phyloP scores from a whole-genome alignment of 768 basidiomycete genomes.

The Suillus paluster region DNA sequence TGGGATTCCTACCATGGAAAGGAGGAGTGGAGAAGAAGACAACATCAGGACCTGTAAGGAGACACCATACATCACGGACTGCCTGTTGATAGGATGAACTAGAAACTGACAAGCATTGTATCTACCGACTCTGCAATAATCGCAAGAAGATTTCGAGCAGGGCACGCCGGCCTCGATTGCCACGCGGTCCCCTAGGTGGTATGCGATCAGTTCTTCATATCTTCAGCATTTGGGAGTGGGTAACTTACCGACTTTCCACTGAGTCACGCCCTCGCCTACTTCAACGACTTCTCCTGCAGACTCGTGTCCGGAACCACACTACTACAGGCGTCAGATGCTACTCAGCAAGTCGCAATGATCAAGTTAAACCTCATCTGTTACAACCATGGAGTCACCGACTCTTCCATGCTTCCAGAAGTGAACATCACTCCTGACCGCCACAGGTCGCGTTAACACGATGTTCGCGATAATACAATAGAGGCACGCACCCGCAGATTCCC shows the following conservation, averaged over 20 bases:
- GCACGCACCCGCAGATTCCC: slow-evolving; percentile 67
- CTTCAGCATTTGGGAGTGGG: neutral
- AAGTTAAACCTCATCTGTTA: slow-evolving; percentile 58
- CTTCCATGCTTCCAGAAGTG: slow-evolving; percentile 77
- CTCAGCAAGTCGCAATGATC: neutral
- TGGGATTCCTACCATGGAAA: slow-evolving; percentile 52
- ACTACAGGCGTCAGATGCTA: neutral
- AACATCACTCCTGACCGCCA: slow-evolving; percentile 59
- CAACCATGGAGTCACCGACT: slow-evolving; percentile 72
- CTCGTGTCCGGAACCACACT: slow-evolving; percentile 75
- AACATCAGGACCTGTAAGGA: slow-evolving; percentile 39
- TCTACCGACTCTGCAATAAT: slow-evolving; percentile 62
- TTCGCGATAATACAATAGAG: neutral
- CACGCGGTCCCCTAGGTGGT: slow-evolving; percentile 58
- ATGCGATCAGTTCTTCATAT: slow-evolving; percentile 12
- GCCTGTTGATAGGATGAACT: neutral
- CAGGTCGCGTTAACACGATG: neutral
- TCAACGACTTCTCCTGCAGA: slow-evolving; percentile 70
- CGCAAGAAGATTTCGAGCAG: slow-evolving; percentile 64
- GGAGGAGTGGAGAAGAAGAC: slow-evolving; percentile 78
- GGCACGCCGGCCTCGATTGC: slow-evolving; percentile 75
- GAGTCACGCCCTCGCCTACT: slow-evolving; percentile 65
- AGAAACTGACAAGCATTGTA: slow-evolving; percentile 59
- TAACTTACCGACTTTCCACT: slow-evolving; percentile 60
- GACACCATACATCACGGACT: slow-evolving; percentile 5